phyloP scores from a whole-genome alignment of 306 rosid species.

The Inga leiocalycina region DNA sequence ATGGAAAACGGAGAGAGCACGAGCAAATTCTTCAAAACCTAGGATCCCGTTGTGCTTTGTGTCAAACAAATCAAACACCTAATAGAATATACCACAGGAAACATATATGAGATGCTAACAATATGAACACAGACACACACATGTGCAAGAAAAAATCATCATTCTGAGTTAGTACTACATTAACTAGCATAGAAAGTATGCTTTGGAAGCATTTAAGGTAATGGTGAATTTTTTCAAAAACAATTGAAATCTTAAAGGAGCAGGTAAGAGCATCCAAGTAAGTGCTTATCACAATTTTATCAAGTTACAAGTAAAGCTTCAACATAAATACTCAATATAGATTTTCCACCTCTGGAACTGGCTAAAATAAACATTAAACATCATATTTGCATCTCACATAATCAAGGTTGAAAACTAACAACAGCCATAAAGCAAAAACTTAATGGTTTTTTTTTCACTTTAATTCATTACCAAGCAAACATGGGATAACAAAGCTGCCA shows the following conservation, averaged over 20 bases:
- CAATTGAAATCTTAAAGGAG: not conserved
- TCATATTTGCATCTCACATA: not conserved
- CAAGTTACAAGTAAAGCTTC: not conserved
- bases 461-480: slow-evolving; percentile 1
- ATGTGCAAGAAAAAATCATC: not conserved
- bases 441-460: not conserved
- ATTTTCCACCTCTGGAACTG: not conserved
- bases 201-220: not conserved
- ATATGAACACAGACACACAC: slow-evolving; percentile 26
- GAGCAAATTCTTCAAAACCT: slow-evolving; percentile 98
- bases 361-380: not conserved
- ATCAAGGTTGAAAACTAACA: not conserved
- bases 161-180: not conserved
- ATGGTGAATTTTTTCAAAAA: not conserved
- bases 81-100: slow-evolving; percentile 18
- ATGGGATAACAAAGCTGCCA: not conserved
- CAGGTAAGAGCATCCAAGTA: not conserved
- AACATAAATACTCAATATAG: not conserved
- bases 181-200: not conserved
- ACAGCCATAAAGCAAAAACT: not conserved
- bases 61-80: slow-evolving; percentile 96
- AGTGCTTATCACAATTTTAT: not conserved
- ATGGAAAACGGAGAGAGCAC: slow-evolving; percentile 95
- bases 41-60: slow-evolving; percentile 97
- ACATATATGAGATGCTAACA: slow-evolving; percentile 33